These are phyloP conservation scores for Lentinula raphanica DNA, from an alignment of 768 basidiomycete species.

Conservation along the genomic window DNA sequence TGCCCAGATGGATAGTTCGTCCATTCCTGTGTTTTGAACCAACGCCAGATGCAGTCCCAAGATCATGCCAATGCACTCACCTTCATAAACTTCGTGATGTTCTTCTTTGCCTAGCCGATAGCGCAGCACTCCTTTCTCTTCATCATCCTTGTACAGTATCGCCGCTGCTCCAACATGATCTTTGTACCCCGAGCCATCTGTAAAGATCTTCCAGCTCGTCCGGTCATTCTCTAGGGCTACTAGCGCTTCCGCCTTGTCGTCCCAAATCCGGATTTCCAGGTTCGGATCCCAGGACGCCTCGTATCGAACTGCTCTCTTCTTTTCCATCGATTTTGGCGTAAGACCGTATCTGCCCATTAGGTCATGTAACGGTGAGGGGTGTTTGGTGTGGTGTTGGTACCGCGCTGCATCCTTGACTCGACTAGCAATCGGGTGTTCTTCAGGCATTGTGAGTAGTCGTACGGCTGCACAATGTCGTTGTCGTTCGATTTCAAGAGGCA, in stretches of 20 bases:
- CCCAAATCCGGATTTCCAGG: neutral
- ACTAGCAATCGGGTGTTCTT: neutral
- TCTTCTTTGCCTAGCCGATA: neutral
- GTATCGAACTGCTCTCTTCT: neutral
- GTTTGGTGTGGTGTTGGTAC: neutral
- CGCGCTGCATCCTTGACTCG: neutral
- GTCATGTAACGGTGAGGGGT: constrained; percentile 14
- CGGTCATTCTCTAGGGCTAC: neutral
- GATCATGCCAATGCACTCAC: neutral
- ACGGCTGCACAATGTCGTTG: neutral
- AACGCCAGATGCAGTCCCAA: neutral
- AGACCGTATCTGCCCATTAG: constrained; percentile 1
- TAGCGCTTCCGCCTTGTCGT: neutral
- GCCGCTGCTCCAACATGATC: constrained; percentile 7
- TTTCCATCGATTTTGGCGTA: neutral
- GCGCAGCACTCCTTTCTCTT: neutral
- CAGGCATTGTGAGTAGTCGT: constrained; percentile 7
- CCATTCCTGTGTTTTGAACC: no score
- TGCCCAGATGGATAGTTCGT: neutral
- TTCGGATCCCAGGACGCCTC: neutral
- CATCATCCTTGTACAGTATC: neutral
- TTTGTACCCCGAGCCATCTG: constrained; percentile 12
- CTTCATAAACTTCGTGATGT: neutral
- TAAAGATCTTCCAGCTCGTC: neutral
- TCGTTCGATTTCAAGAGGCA: constrained; percentile 6